A percentile compares a stretch with the other conserved stretches of the same genome.
Evolutionary conservation across 306 rosid species (phyloP).

Genomic region (Cicer bijugum): DNA sequence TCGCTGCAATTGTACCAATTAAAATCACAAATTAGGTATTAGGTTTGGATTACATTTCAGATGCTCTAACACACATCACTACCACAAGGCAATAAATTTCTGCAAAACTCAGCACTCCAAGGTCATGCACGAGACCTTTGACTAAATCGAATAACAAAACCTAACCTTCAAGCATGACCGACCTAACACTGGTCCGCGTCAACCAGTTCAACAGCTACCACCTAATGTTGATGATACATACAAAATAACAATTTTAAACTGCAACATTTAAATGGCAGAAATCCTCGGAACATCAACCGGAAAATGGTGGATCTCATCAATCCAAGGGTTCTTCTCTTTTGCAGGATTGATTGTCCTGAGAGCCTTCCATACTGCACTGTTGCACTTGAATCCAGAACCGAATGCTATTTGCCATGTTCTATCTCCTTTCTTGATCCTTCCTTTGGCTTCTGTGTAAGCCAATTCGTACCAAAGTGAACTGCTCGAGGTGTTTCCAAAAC

Average conservation of each 20-base stretch:
- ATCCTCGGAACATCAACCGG: constrained; percentile 81
- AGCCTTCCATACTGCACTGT: constrained; percentile 90
- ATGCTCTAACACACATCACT: neutral
- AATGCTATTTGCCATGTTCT: constrained; percentile 92
- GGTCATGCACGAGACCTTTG: constrained; percentile 19
- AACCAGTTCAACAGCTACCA: constrained; percentile 19
- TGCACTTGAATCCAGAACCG: constrained; percentile 91
- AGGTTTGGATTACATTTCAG: constrained; percentile 22
- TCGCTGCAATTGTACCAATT: neutral
- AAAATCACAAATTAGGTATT: neutral
- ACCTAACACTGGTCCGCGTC: neutral
- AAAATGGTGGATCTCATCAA: constrained; percentile 64
- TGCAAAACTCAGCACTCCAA: neutral
- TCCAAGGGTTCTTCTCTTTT: constrained; percentile 82
- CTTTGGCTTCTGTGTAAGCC: constrained; percentile 74
- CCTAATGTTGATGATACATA: constrained; percentile 29
- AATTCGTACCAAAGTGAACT: constrained; percentile 89
- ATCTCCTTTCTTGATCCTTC: constrained; percentile 78
- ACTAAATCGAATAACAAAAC: constrained; percentile 31
- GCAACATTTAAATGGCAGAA: constrained; percentile 47
- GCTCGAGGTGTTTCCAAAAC: constrained; percentile 90
- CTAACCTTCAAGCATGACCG: constrained; percentile 5
- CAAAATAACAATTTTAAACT: neutral
- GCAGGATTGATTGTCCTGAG: constrained; percentile 69
- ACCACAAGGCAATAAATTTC: constrained; percentile 7